Conservation (phyloP, 352 stramenopile genomes). For the Phytophthora vignae region DNA sequence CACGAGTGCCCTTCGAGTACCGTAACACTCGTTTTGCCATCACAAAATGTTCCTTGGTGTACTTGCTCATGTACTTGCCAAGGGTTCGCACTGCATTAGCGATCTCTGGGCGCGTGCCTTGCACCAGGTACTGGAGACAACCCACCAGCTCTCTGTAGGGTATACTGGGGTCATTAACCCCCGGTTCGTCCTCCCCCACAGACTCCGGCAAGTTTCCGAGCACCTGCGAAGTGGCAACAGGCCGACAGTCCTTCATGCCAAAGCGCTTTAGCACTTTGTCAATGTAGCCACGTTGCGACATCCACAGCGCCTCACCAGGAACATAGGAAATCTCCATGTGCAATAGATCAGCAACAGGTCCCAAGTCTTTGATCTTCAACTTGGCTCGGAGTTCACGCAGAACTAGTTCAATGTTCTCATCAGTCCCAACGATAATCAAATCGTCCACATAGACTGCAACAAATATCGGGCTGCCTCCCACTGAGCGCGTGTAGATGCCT, state of each 20-base stretch:
- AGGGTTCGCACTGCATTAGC: conserved; percentile 8
- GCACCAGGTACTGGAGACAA: conserved; percentile 2
- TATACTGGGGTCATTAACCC: conserved; percentile 7
- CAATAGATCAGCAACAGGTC: too few species aligned
- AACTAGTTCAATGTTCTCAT: conserved; percentile 15
- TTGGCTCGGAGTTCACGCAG: conserved; percentile 3
- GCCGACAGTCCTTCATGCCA: conserved; percentile 6
- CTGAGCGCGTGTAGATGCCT: conserved; percentile 7
- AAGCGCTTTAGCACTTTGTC: conserved; percentile 13
- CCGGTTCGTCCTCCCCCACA: conserved; percentile 2
- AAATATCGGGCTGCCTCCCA: conserved; percentile 13
- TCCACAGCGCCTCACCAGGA: conserved; percentile 2
- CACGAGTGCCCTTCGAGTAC: conserved; percentile 1
- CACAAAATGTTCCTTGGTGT: background rate
- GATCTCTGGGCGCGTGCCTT: too few species aligned
- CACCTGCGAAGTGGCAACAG: conserved; percentile 11
- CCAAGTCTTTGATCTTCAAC: conserved; percentile 15
- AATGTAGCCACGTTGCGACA: conserved; percentile 17
- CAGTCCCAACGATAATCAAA: conserved; percentile 3
- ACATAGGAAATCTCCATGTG: conserved; percentile 6
- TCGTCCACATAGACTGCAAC: conserved; percentile 14
- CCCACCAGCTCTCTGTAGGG: conserved; percentile 5
- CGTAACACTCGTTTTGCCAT: conserved; percentile 15
- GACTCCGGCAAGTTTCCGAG: background rate
- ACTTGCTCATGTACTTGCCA: too few species aligned